Percentiles rank a stretch among this genome's conserved stretches.
Conservation (phyloP, 2,329 filamentous ascomycete species). For the Alternaria tenuissima region DNA sequence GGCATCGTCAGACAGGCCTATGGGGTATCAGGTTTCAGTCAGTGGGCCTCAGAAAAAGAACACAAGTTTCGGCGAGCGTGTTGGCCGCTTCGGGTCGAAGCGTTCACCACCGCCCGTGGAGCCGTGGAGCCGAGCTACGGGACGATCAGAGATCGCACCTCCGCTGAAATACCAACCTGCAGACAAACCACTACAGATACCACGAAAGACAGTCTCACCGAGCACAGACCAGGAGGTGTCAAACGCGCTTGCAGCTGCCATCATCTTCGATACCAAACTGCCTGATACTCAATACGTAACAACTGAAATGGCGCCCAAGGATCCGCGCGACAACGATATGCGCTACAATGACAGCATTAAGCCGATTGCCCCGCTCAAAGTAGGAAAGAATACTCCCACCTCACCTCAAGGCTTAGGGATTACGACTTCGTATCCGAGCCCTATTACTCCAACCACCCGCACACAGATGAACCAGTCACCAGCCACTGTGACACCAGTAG, state of each 20-base stretch:
- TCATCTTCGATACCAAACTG: conserved; percentile 28
- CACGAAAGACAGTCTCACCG: conserved; percentile 37
- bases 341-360: conserved; percentile 53
- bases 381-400: conserved; percentile 47
- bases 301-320: conserved; percentile 23
- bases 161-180: conserved; percentile 69
- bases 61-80: conserved; percentile 43
- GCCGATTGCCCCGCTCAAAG: conserved; percentile 54
- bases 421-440: conserved; percentile 38
- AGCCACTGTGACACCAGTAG: conserved; percentile 20
- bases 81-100: conserved; percentile 34
- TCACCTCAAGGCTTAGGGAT: conserved; percentile 40
- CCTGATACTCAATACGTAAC: conserved; percentile 44
- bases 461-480: conserved; percentile 27
- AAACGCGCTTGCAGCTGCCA: conserved; percentile 37
- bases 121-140: conserved; percentile 77
- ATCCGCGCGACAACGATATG: conserved; percentile 26
- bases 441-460: conserved; percentile 38
- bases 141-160: conserved; percentile 69
- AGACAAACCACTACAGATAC: conserved; percentile 64
- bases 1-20: conserved; percentile 24
- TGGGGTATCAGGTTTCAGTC: conserved; percentile 48
- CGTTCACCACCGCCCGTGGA: conserved; percentile 46
- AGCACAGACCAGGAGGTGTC: conserved; percentile 29
- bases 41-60: conserved; percentile 39